Evolutionary conservation across 2,329 filamentous ascomycete genomes (phyloP).

Genomic region (Microdochium nivale): DNA sequence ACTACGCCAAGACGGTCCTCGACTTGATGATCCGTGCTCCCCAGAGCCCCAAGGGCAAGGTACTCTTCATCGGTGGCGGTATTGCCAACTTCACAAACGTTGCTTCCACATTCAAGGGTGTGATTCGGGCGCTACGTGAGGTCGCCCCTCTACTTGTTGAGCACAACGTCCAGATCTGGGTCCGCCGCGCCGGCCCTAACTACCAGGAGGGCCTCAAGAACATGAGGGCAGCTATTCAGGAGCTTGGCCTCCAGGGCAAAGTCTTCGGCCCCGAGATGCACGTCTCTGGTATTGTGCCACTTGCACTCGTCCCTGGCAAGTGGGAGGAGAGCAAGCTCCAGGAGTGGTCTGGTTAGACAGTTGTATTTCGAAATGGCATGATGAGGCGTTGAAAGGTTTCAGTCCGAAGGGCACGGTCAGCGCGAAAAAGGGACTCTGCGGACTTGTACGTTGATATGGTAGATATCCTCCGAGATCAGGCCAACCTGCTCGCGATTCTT

Average conservation of each 20-base stretch:
- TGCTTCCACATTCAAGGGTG: constrained; percentile 98
- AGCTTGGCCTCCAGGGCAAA: constrained; percentile 70
- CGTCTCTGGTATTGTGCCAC: constrained; percentile 91
- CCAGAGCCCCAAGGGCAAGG: constrained; percentile 80
- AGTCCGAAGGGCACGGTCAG: neutral
- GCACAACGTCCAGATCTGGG: constrained; percentile 99
- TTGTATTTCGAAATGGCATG: constrained; percentile 1
- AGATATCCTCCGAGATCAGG: neutral
- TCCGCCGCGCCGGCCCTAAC: constrained; percentile 83
- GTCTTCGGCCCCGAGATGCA: constrained; percentile 77
- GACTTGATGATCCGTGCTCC: constrained; percentile 96
- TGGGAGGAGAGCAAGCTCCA: constrained; percentile 52
- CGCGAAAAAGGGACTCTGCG: neutral
- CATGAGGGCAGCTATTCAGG: constrained; percentile 93
- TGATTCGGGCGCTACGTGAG: constrained; percentile 92
- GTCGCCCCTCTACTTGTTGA: constrained; percentile 77
- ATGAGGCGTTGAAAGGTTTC: neutral
- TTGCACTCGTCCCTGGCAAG: constrained; percentile 66
- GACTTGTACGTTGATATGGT: neutral
- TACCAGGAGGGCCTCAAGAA: constrained; percentile 99
- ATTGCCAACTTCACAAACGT: constrained; percentile 99
- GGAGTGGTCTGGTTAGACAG: constrained; percentile 49
- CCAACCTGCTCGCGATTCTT: neutral
- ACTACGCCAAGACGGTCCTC: constrained; percentile 94
- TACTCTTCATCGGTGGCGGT: constrained; percentile 98